Evolutionary conservation across 306 rosid species (phyloP), one percentile per base, ranked within the genome.

Genomic region (Gillenia trifoliata): DNA sequence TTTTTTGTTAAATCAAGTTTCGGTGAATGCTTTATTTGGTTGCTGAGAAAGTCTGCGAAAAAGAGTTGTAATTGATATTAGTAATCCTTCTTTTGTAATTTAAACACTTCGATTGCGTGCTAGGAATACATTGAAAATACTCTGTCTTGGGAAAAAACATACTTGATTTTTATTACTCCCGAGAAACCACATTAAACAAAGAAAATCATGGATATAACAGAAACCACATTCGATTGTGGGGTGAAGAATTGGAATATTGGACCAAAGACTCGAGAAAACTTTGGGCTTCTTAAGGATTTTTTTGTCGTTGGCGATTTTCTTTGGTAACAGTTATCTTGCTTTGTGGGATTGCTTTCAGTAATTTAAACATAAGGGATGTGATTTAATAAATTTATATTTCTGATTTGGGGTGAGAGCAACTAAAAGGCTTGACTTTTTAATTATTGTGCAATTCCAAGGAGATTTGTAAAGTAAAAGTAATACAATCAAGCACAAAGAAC

Each of bases 11-110:
- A 54, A 5, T 68, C 38, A 5, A 4, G 22, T 47, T 59, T 45
- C 10, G 6, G 5, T 13, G n/a, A 64, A 30, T 70, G 5, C 59
- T 8, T 26, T 41, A 30, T 8, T 76, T 15, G 77, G 71, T 33
- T 64, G 72, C 61, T 71, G 49, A 20, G 43, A 61, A 50, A 79
- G 34, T 62, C 45, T 55, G 22, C n/a, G 54, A 62, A 64, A 20
- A 30, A 31, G 0, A 33, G 17, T 72, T 41, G 56, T 13, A 47
- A 23, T 62, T 50, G 54, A 16, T n/a, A 1, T 36, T 71, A 9
- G 7, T 13, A 55, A 23, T 8, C 25, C 23, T 68, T 20, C 28
- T 8, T 20, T 64, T 36, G 49, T n/a, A 11, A 20, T 64, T 62
- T 20, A 36, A 1, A 64, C 43, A 33, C 29, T 9, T 26, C 36